A percentile compares a stretch with the other conserved stretches of the same genome.
Evolutionary conservation across 345 rosid genomes (phyloP).

Genomic region (Linum lewisii): DNA sequence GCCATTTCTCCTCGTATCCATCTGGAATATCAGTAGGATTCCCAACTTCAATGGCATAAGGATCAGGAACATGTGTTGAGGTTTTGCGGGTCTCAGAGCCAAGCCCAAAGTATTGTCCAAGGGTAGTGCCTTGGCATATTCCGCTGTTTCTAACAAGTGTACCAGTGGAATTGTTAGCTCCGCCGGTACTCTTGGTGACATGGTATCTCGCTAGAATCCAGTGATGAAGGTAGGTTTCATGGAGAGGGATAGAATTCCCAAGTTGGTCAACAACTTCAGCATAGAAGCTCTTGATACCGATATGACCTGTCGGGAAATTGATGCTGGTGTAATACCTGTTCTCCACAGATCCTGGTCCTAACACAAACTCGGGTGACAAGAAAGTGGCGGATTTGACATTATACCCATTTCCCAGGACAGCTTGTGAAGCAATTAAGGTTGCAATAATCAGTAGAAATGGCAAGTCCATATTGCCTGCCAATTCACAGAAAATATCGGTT

Average conservation of each 20-base stretch:
- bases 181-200: constrained; percentile 10
- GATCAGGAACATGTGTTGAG: constrained; percentile 57
- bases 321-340: constrained; percentile 36
- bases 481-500: too few relatives aligned
- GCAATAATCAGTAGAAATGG: too few relatives aligned
- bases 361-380: constrained; percentile 55
- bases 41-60: constrained; percentile 70
- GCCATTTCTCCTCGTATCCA: too few relatives aligned
- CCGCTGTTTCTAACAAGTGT: constrained; percentile 41
- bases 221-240: constrained; percentile 87
- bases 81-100: constrained; percentile 85
- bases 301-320: constrained; percentile 78
- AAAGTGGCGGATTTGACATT: constrained; percentile 44
- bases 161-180: constrained; percentile 1
- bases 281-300: constrained; percentile 56
- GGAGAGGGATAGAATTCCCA: constrained; percentile 60
- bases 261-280: constrained; percentile 65
- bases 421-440: constrained; percentile 8
- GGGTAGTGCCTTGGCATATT: constrained; percentile 33
- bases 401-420: constrained; percentile 15
- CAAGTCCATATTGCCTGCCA: too few relatives aligned
- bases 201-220: constrained; percentile 56
- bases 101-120: constrained; percentile 56
- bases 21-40: constrained; percentile 53
- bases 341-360: constrained; percentile 74